Conservation (phyloP, 2,329 filamentous ascomycete genomes). For the Mollisiaceae sp. region DNA sequence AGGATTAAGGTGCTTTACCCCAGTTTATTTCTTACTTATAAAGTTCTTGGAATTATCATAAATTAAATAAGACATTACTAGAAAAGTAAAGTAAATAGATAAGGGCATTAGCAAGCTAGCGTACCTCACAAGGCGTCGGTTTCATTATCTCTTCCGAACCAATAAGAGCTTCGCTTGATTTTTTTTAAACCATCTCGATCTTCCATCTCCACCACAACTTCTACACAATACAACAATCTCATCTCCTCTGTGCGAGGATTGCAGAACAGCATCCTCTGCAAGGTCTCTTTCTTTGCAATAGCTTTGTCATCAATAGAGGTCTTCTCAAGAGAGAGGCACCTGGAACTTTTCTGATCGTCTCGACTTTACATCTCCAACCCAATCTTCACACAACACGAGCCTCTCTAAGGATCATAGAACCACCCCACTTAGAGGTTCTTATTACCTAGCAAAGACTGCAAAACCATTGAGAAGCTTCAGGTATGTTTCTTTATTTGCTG, state of each 20-base stretch:
- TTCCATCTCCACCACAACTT: no score
- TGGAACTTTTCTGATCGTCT: background rate
- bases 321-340: no score
- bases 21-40: background rate
- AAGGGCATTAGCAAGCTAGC: background rate
- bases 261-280: no score
- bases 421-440: background rate
- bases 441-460: background rate
- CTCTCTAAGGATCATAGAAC: background rate
- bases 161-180: no score
- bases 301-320: no score
- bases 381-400: background rate
- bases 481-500: background rate
- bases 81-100: no score
- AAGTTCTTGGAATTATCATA: background rate
- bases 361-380: background rate
- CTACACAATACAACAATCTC: no score
- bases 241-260: no score
- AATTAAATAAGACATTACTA: no score
- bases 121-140: background rate
- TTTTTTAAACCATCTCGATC: no score
- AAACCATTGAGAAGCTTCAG: background rate
- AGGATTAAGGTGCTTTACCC: background rate
- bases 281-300: no score
- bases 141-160: no score